Percentiles rank a stretch among this genome's conserved stretches.
Evolutionary conservation across 164 flowering plant species (phyloP).

Genomic region (Annona cherimola): DNA sequence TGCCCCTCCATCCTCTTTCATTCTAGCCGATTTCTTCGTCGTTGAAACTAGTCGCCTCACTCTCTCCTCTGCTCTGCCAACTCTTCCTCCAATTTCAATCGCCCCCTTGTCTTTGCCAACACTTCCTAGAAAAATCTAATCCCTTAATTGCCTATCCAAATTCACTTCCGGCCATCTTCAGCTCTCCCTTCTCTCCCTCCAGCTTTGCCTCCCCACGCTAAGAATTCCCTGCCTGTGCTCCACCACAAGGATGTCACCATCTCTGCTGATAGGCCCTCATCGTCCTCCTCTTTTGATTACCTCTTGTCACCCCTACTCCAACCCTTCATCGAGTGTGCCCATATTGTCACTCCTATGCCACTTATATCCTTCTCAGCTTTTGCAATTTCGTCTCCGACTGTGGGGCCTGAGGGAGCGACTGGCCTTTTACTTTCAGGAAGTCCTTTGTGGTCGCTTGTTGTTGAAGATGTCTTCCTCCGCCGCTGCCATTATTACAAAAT

Average conservation of each 20-base stretch:
- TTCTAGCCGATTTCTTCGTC: slow-evolving; percentile 46
- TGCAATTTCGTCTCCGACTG: slow-evolving; percentile 45
- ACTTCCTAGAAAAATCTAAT: slow-evolving; percentile 17
- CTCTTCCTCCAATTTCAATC: slow-evolving; percentile 43
- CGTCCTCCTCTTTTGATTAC: slow-evolving; percentile 24
- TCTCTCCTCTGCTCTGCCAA: slow-evolving; percentile 13
- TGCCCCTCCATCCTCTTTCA: slow-evolving; percentile 25
- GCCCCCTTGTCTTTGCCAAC: slow-evolving; percentile 36
- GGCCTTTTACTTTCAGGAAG: slow-evolving; percentile 63
- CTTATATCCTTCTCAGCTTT: slow-evolving; percentile 39
- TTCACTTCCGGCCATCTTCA: slow-evolving; percentile 27
- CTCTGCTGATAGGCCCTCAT: background rate
- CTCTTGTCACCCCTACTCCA: slow-evolving; percentile 38
- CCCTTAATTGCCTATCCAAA: slow-evolving; percentile 5
- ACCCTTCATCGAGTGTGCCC: slow-evolving; percentile 59
- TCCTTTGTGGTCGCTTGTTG: slow-evolving; percentile 37
- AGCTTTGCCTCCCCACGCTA: slow-evolving; percentile 2
- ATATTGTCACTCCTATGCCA: slow-evolving; percentile 40
- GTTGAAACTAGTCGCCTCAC: slow-evolving; percentile 48
- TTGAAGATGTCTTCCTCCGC: background rate
- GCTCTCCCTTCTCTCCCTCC: background rate
- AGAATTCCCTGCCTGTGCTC: background rate
- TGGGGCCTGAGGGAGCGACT: slow-evolving; percentile 73
- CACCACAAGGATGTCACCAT: background rate
- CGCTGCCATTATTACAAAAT: background rate